Percentiles rank a stretch among this genome's conserved stretches.
phyloP scores from a whole-genome alignment of 2,329 filamentous ascomycete genomes.

The Tolypocladium nubicola region DNA sequence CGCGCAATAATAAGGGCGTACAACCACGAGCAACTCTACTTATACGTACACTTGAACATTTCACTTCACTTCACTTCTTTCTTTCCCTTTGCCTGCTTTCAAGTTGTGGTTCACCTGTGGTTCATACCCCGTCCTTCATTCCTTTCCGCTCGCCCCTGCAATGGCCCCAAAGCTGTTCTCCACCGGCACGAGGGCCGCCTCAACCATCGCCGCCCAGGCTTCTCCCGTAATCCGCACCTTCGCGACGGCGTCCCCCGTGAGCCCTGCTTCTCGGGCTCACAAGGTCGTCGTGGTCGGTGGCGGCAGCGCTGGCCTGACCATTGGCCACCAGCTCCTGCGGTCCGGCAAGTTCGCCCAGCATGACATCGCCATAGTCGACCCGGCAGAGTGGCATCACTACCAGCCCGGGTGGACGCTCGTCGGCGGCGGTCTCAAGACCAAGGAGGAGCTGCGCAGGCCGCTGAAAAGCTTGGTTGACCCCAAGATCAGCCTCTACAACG shows the following conservation, averaged over 20 bases:
- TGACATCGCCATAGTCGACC: constrained; percentile 56
- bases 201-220: neutral
- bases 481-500: constrained; percentile 51
- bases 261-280: constrained; percentile 30
- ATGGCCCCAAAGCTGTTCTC: neutral
- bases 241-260: constrained; percentile 18
- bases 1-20: neutral
- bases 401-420: constrained; percentile 63
- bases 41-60: neutral
- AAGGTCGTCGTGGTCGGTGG: constrained; percentile 58
- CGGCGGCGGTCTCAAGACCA: constrained; percentile 53
- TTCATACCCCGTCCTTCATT: neutral
- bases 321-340: constrained; percentile 57
- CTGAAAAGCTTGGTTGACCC: constrained; percentile 41
- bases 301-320: constrained; percentile 52
- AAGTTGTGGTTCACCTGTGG: neutral
- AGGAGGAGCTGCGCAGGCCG: constrained; percentile 43
- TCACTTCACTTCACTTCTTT: neutral
- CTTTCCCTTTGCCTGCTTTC: neutral
- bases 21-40: neutral
- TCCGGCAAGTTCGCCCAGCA: constrained; percentile 43
- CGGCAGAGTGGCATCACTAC: constrained; percentile 53
- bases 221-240: neutral
- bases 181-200: neutral
- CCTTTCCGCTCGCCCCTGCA: neutral